Base-by-base conservation (phyloP, 139 green algal species). In the Coccomyxa sp. region DNA sequence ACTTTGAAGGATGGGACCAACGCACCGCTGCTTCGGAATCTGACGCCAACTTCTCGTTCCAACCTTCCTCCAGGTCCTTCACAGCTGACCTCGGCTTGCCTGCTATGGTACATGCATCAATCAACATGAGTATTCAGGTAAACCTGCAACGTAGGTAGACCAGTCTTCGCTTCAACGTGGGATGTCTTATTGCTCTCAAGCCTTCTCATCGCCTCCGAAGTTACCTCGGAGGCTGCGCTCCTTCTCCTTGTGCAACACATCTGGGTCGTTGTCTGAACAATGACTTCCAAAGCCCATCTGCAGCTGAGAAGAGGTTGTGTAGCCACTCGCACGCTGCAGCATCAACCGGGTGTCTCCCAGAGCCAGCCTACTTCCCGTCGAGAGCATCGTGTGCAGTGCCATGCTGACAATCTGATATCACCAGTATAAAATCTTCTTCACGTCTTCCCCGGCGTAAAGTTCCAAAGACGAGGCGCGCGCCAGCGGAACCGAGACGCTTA, bases 11-110 rank as follows among this genome's bases (percentile, higher is more conserved):
- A 71, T 71, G 18, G 63, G 21, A 71, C 21, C 21, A 71, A 45
- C 71, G 71, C 71, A 77, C 71, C 71, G n/a, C 71, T 4, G 71
- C 71, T 32, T 77, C 71, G 9, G 71, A 77, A n/a, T 77, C 71
- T 25, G 71, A 51, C 14, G 71, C 71, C 71, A 77, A n/a, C 71
- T 77, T 77, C n/a, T 77, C 71, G 27, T 38, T 77, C 71, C 71
- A 77, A n/a, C 71, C 71, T 77, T 38, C 27, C 71, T 51, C 71
- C 23, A 77, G 12, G 23, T n/a, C 71, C 23, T 23, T 74, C 66
- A 74, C 21, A 27, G 21, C 21, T 27, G 66, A 74, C 23, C 21
- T 27, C 66, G 23, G 66, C 23, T 23, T 23, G 21, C 21, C 66
- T 30, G 66, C 66, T 74, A 23, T 30, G 21, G 23, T 14, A 74